Evolutionary conservation across 176 grass and related monocot species (phyloP).

Genomic region (Carex pumila): DNA sequence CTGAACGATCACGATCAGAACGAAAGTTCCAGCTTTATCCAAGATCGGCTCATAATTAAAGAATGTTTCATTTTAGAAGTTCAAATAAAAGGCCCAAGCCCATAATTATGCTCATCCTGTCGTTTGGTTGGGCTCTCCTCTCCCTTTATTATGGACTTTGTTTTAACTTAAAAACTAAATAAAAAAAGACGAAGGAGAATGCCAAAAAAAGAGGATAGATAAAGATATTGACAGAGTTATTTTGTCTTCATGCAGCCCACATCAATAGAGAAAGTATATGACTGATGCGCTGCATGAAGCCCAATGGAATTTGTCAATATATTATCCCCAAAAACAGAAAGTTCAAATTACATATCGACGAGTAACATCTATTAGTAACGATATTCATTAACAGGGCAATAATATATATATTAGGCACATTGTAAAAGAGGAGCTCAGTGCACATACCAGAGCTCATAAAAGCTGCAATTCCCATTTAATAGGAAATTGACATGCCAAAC

Average conservation of each 20-base stretch:
- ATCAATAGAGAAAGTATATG: no score
- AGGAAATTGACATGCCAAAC: constrained; percentile 15
- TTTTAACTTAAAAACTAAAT: no score
- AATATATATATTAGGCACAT: constrained; percentile 5
- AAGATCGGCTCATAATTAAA: neutral
- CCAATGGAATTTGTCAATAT: no score
- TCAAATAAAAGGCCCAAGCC: constrained; percentile 1
- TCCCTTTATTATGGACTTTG: neutral
- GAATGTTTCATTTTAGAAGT: neutral
- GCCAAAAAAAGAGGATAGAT: neutral
- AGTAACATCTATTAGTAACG: neutral
- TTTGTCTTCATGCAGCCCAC: no score
- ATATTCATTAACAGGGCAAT: constrained; percentile 6
- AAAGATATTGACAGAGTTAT: no score
- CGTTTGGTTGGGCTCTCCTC: neutral
- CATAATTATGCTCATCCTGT: neutral
- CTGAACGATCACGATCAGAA: neutral
- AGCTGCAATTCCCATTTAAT: neutral
- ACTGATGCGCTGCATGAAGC: no score
- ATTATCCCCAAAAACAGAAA: no score
- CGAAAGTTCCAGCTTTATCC: neutral
- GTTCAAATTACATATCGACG: no score
- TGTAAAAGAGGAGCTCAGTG: constrained; percentile 15
- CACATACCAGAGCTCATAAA: constrained; percentile 22
- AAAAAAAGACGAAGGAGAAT: no score